Conservation (phyloP, 371 early-diverging fungal species). For the Mucor mucedo region DNA sequence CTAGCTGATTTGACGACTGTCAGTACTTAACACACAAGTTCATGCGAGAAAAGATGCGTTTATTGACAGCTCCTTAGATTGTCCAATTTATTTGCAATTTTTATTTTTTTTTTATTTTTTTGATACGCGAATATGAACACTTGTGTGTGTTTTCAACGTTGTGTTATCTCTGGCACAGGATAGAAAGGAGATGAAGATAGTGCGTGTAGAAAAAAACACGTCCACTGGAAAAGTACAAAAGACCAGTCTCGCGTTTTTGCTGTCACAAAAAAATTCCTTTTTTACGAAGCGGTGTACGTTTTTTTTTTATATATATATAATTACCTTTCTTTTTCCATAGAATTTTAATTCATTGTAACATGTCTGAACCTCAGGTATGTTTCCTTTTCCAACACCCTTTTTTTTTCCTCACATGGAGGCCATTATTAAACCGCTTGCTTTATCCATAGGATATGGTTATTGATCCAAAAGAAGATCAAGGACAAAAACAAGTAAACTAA, state of each 20-base stretch:
- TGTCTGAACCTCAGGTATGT: slow-evolving; percentile 16
- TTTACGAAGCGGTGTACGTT: background rate
- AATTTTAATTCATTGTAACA: background rate
- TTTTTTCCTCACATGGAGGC: background rate
- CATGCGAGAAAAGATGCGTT: no score
- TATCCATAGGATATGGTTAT: slow-evolving; percentile 19
- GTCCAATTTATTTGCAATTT: no score
- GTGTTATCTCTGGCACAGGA: no score
- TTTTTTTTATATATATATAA: background rate
- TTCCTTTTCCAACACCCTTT: background rate
- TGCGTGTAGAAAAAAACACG: background rate
- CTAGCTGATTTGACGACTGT: no score
- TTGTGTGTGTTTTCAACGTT: no score
- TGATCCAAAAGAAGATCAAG: slow-evolving; percentile 18
- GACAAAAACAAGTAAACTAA: slow-evolving; percentile 20
- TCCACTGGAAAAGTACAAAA: slow-evolving; percentile 4
- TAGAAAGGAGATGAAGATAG: no score
- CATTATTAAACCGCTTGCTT: background rate
- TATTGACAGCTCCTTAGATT: no score
- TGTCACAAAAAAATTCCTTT: slow-evolving; percentile 11
- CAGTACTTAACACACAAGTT: no score
- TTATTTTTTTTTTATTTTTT: no score
- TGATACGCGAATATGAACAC: no score
- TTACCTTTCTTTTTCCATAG: slow-evolving; percentile 1
- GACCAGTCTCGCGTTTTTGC: slow-evolving; percentile 17